Conservation (phyloP, 495 filamentous ascomycete genomes). For the Penicillium ucsense region DNA sequence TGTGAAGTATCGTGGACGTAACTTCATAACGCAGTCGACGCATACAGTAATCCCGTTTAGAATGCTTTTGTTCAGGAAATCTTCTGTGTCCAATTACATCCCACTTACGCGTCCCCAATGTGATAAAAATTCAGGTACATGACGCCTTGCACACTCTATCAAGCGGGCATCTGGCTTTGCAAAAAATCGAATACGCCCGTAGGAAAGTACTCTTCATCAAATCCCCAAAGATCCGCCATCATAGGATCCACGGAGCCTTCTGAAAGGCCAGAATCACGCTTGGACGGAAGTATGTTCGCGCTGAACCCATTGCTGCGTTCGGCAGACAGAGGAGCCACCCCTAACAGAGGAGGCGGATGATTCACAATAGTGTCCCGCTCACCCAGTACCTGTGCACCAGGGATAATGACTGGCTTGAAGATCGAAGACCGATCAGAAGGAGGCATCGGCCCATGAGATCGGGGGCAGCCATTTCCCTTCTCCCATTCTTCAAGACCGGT, state of each 20-base stretch:
- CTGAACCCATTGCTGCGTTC: slow-evolving; percentile 33
- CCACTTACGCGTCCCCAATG: no score
- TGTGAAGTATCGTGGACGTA: no score
- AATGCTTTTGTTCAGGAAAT: no score
- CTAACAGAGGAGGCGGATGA: slow-evolving; percentile 32
- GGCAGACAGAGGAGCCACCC: slow-evolving; percentile 36
- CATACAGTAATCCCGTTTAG: no score
- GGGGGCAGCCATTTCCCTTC: slow-evolving; percentile 23
- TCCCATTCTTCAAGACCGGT: slow-evolving; percentile 39
- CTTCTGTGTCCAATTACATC: no score
- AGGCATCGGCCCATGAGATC: slow-evolving; percentile 8
- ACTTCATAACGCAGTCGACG: no score
- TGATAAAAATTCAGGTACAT: no score
- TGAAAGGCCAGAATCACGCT: slow-evolving; percentile 29
- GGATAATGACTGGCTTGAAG: slow-evolving; percentile 32
- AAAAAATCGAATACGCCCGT: slow-evolving; percentile 42
- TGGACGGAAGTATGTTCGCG: slow-evolving; percentile 8
- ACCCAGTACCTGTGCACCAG: slow-evolving; percentile 31
- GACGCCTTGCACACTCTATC: not conserved
- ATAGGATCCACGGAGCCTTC: slow-evolving; percentile 38
- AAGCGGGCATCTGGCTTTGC: slow-evolving; percentile 40
- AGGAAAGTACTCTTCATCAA: slow-evolving; percentile 41
- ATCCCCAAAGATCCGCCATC: slow-evolving; percentile 41
- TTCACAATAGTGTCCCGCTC: slow-evolving; percentile 33
- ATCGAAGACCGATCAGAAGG: slow-evolving; percentile 22